Evolutionary conservation across 169 alveolate species (phyloP), one percentile per base, ranked within the genome.

Genomic region (Cryptosporidium felis): DNA sequence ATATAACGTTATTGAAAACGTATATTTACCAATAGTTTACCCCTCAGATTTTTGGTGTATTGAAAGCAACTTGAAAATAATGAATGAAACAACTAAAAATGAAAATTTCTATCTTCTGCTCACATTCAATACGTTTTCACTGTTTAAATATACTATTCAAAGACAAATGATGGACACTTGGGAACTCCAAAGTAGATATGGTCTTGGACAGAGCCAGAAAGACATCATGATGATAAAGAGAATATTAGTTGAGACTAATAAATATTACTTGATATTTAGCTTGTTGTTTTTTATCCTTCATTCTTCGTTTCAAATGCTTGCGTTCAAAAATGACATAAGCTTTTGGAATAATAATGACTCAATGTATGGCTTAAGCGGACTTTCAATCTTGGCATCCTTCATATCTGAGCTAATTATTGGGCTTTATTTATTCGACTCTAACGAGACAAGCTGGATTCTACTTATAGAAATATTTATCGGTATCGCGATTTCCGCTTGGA

Each of bases 331-430:
- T 67, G 98, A 97, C 89, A 94, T 97, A 79, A 95, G 93, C 46
- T 97, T 96, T 88, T 97, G 99, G 99, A 90, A 94, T 60, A 88
- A 91, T 61, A 94, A 95, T 89, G 97, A 97, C 58, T 95, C 97
- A 16, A 94, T 96, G 97, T 95, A 96, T 88, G 99, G 99, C 0
- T 90, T 97, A 4, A 95, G 98, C 38, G 98, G 98, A 0, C 92
- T 94, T 53, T 91, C 98, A 60, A 93, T 97, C 60, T 82, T 94
- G 45, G 90, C 95, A 30, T 90, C 94, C 53, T 93, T 95, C 51
- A 93, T 94, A 30, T 92, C 97, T 47, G 96, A 93, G 82, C 53
- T 97, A 10, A 93, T 97, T 51, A 91, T 96, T 32, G 96, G 96
- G 62, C 92, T 97, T 44, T 97, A 97, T 82, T 88, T 97, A 44